Evolutionary conservation across 106 monocot species (phyloP).

Genomic region (Narthecium ossifragum): DNA sequence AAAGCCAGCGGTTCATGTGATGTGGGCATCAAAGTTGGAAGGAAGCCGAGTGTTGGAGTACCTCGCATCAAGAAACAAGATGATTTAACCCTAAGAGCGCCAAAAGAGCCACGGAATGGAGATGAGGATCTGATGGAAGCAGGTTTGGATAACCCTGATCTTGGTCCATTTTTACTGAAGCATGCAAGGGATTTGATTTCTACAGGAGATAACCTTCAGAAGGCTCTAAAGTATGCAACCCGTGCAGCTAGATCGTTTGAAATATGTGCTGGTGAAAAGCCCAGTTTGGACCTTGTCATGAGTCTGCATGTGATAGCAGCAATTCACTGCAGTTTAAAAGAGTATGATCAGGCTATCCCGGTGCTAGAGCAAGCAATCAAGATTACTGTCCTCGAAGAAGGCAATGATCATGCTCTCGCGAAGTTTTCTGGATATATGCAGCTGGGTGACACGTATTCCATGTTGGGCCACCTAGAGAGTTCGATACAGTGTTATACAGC

Average conservation of each 20-base stretch:
- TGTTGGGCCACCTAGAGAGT: slow-evolving; percentile 51
- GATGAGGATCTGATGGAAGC: slow-evolving; percentile 35
- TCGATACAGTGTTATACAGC: slow-evolving; percentile 47
- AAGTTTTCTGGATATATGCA: slow-evolving; percentile 63
- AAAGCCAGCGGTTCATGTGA: slow-evolving; percentile 27
- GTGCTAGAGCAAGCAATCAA: slow-evolving; percentile 36
- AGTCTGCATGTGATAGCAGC: slow-evolving; percentile 42
- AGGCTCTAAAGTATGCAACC: slow-evolving; percentile 37
- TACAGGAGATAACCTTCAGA: slow-evolving; percentile 18
- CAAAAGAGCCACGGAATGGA: slow-evolving; percentile 29
- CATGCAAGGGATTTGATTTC: slow-evolving; percentile 15
- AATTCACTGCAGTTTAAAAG: slow-evolving; percentile 35
- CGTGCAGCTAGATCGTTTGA: slow-evolving; percentile 54
- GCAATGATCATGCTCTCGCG: slow-evolving; percentile 38
- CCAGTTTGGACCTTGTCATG: slow-evolving; percentile 42
- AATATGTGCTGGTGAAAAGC: slow-evolving; percentile 20
- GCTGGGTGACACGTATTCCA: slow-evolving; percentile 55
- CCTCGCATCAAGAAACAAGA: slow-evolving; percentile 24
- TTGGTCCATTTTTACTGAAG: slow-evolving; percentile 17
- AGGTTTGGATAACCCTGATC: slow-evolving; percentile 15
- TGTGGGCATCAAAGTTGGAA: slow-evolving; percentile 21
- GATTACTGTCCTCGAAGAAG: slow-evolving; percentile 22
- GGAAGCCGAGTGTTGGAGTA: slow-evolving; percentile 18
- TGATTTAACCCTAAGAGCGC: neutral
- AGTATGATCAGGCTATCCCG: slow-evolving; percentile 30